Evolutionary conservation across 1,139 yeast genomes (phyloP).

Genomic region (Suhomyces choctaworum): DNA sequence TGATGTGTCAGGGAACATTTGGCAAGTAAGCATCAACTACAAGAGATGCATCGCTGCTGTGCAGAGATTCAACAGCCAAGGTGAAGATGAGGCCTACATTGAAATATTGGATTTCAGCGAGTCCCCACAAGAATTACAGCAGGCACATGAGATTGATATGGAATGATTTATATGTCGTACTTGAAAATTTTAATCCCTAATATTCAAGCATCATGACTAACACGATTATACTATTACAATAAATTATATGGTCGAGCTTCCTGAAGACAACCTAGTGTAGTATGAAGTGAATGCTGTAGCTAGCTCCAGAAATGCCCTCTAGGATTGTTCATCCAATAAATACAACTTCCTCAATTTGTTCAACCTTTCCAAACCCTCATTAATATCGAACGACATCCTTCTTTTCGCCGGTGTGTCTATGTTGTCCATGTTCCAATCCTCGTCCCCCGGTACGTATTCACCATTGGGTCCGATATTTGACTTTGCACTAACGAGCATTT

Average conservation of each 20-base stretch:
- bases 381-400: conserved; percentile 28
- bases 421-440: conserved; percentile 19
- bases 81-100: conserved; percentile 60
- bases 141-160: conserved; percentile 5
- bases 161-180: no score
- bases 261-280: conserved; percentile 2
- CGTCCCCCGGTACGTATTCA: conserved; percentile 20
- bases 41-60: conserved; percentile 91
- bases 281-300: background rate
- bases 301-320: no score
- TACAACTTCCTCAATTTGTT: conserved; percentile 38
- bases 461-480: conserved; percentile 29
- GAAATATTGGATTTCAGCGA: conserved; percentile 83
- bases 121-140: conserved; percentile 25
- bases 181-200: no score
- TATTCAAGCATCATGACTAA: no score
- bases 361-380: conserved; percentile 36
- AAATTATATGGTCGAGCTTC: conserved; percentile 3
- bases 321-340: conserved; percentile 24
- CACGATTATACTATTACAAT: no score
- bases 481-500: conserved; percentile 24
- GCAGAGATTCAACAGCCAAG: conserved; percentile 51
- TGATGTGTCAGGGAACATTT: conserved; percentile 79
- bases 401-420: conserved; percentile 18
- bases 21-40: conserved; percentile 92